A percentile compares a stretch with the other conserved stretches of the same genome.
phyloP scores from a whole-genome alignment of 192 early-diverging fungal species.

The Coemansia erecta region DNA sequence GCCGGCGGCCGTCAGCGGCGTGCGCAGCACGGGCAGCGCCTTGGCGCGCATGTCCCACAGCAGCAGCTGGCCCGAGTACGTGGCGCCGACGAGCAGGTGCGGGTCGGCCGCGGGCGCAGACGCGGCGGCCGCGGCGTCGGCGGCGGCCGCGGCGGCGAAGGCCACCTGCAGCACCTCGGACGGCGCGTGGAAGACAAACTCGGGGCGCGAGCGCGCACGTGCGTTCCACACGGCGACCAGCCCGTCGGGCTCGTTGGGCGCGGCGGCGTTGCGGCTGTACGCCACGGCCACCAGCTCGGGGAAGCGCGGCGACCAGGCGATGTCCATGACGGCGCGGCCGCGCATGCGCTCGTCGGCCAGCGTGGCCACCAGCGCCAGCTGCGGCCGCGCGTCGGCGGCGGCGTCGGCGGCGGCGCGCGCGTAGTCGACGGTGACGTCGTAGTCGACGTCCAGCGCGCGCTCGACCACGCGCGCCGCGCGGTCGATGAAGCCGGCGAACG shows the following conservation, averaged over 20 bases:
- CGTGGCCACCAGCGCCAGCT: slow-evolving; percentile 64
- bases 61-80: slow-evolving; percentile 96
- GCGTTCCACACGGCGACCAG: slow-evolving; percentile 94
- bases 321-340: slow-evolving; percentile 87
- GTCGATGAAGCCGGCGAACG: slow-evolving; percentile 87
- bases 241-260: slow-evolving; percentile 90
- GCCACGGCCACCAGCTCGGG: slow-evolving; percentile 86
- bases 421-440: slow-evolving; percentile 96
- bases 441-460: slow-evolving; percentile 80
- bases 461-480: slow-evolving; percentile 84
- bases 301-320: slow-evolving; percentile 88
- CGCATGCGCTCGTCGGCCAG: slow-evolving; percentile 82
- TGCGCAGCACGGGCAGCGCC: slow-evolving; percentile 84
- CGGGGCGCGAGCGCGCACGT: slow-evolving; percentile 82
- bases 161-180: slow-evolving; percentile 84
- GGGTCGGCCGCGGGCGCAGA: slow-evolving; percentile 68
- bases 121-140: too few species aligned
- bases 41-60: slow-evolving; percentile 97
- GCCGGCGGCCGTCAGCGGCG: slow-evolving; percentile 86
- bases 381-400: slow-evolving; percentile 65
- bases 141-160: slow-evolving; percentile 63
- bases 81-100: slow-evolving; percentile 88
- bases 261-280: slow-evolving; percentile 87
- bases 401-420: slow-evolving; percentile 64
- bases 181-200: slow-evolving; percentile 93